phyloP scores from a whole-genome alignment of 202 grass and related monocot species.

The Zizania palustris region DNA sequence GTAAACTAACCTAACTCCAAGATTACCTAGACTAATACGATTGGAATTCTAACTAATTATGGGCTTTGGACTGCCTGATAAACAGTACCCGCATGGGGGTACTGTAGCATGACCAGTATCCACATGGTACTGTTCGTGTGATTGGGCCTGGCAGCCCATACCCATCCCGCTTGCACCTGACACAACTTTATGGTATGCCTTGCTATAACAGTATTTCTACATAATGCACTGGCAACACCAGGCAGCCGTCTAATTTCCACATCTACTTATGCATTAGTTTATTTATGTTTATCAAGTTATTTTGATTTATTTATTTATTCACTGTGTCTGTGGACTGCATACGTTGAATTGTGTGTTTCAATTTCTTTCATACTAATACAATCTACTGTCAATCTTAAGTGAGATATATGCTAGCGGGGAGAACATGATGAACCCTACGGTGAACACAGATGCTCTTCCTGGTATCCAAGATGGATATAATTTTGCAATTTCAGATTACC shows the following conservation, averaged over 20 bases:
- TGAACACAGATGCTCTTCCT: constrained; percentile 62
- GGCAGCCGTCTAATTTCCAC: constrained; percentile 20
- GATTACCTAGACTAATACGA: too few relatives aligned
- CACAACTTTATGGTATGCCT: not conserved
- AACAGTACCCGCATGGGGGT: too few relatives aligned
- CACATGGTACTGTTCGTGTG: too few relatives aligned
- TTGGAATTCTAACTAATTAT: too few relatives aligned
- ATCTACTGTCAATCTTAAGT: constrained; percentile 48
- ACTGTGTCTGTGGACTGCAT: constrained; percentile 7
- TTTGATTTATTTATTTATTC: constrained; percentile 22
- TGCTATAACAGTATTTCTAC: constrained; percentile 17
- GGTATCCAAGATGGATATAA: constrained; percentile 77
- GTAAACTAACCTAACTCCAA: too few relatives aligned
- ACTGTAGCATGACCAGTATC: too few relatives aligned
- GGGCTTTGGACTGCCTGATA: too few relatives aligned
- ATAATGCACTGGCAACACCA: constrained; percentile 12
- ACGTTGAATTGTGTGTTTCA: constrained; percentile 14
- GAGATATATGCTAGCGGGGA: constrained; percentile 70
- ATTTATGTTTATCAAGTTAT: constrained; percentile 28
- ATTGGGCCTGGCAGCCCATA: too few relatives aligned
- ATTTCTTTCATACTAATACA: constrained; percentile 13
- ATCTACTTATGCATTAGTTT: constrained; percentile 36
- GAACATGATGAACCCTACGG: constrained; percentile 55
- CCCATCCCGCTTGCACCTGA: too few relatives aligned
- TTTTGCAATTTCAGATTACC: constrained; percentile 86